Conservation (phyloP, 306 rosid species). For the Rosa persica region DNA sequence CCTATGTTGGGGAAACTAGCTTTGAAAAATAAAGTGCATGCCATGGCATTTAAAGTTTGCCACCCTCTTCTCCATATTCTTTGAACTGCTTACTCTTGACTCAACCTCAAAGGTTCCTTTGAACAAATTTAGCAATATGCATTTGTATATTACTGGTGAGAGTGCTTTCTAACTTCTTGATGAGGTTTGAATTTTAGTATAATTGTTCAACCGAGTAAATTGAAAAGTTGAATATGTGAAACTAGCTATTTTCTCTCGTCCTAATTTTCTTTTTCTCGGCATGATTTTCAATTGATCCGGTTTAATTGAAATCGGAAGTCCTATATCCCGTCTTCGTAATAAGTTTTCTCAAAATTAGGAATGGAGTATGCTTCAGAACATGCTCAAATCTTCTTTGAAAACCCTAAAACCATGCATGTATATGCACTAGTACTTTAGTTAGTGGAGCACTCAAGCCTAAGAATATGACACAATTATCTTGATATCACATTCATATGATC, state of each 20-base stretch:
- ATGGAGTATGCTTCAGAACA: background rate
- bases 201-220: background rate
- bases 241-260: background rate
- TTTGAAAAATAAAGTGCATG: background rate
- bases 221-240: background rate
- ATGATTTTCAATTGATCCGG: background rate
- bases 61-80: background rate
- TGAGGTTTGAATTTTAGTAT: background rate
- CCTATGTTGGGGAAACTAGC: conserved; percentile 17
- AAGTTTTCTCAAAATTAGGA: background rate
- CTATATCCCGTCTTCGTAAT: too few relatives aligned
- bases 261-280: too few relatives aligned
- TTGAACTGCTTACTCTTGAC: background rate
- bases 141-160: background rate
- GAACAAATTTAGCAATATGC: background rate
- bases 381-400: background rate
- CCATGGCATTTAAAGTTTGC: background rate
- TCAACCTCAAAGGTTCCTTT: background rate
- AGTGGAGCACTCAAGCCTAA: background rate
- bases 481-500: background rate
- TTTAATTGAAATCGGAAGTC: background rate
- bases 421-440: background rate
- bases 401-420: background rate
- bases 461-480: background rate
- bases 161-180: background rate